Conservation (phyloP, 768 basidiomycete genomes). For the Macrolepiota fuliginosa region DNA sequence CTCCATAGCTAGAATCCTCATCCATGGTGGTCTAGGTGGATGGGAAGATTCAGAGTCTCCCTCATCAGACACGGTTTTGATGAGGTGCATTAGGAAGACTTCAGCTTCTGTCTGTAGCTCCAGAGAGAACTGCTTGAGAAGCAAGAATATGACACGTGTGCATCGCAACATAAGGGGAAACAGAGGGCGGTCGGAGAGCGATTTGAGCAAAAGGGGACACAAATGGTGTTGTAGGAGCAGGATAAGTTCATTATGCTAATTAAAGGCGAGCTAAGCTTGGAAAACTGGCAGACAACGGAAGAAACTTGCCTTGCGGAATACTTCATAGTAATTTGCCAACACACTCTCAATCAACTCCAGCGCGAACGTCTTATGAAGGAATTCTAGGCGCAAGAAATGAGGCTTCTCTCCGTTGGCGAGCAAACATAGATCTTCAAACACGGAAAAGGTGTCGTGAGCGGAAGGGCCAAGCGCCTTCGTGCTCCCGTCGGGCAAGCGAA, state of each 20-base stretch:
- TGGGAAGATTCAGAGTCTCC: constrained; percentile 28
- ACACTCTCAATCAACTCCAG: constrained; percentile 98
- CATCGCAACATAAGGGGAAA: constrained; percentile 91
- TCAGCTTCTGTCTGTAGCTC: constrained; percentile 84
- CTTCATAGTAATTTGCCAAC: constrained; percentile 85
- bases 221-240: constrained; percentile 88
- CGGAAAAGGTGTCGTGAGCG: constrained; percentile 78
- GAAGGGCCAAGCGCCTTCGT: constrained; percentile 67
- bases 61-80: constrained; percentile 62
- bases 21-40: constrained; percentile 68
- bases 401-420: constrained; percentile 83
- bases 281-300: background rate
- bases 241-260: constrained; percentile 77
- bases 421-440: constrained; percentile 92
- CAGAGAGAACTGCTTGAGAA: constrained; percentile 85
- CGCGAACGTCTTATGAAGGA: constrained; percentile 89
- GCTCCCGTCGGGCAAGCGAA: constrained; percentile 66
- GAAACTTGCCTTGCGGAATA: constrained; percentile 70
- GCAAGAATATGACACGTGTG: constrained; percentile 89
- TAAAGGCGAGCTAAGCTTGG: background rate
- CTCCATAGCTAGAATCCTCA: constrained; percentile 89
- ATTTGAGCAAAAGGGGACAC: constrained; percentile 84
- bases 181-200: constrained; percentile 74
- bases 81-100: constrained; percentile 76
- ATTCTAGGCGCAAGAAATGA: constrained; percentile 76